Percentiles rank a stretch among this genome's conserved stretches.
phyloP scores from a whole-genome alignment of 2,329 filamentous ascomycete species.

The Fusarium cyanostomum region DNA sequence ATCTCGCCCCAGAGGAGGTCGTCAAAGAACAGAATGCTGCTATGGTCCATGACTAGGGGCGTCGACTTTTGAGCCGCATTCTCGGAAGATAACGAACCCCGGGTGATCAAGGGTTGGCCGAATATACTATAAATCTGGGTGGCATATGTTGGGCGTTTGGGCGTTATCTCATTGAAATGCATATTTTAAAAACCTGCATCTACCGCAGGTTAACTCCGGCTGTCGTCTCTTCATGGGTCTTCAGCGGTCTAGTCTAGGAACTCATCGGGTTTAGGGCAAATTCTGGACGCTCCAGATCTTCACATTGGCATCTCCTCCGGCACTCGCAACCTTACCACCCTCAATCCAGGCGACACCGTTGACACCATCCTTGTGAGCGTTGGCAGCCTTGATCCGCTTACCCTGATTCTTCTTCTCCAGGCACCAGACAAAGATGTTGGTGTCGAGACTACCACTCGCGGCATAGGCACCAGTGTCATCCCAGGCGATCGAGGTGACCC shows the following conservation, averaged over 20 bases:
- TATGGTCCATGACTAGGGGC: slow-evolving; percentile 53
- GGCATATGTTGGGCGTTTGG: slow-evolving; percentile 24
- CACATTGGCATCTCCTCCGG: slow-evolving; percentile 87
- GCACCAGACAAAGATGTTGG: slow-evolving; percentile 93
- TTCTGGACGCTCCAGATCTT: slow-evolving; percentile 77
- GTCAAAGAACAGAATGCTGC: slow-evolving; percentile 49
- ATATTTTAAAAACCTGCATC: slow-evolving; percentile 21
- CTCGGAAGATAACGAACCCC: not conserved
- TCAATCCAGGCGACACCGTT: slow-evolving; percentile 85
- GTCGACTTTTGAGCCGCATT: slow-evolving; percentile 14
- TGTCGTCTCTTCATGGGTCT: slow-evolving; percentile 10
- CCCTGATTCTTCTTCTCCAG: slow-evolving; percentile 80
- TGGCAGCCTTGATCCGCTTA: slow-evolving; percentile 81
- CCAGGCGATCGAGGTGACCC: slow-evolving; percentile 74
- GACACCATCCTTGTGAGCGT: slow-evolving; percentile 96
- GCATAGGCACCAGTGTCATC: slow-evolving; percentile 79
- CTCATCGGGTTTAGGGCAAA: slow-evolving; percentile 42
- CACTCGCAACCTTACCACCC: slow-evolving; percentile 76
- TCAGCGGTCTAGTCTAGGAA: slow-evolving; percentile 18
- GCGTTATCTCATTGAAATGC: slow-evolving; percentile 10
- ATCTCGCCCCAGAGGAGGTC: slow-evolving; percentile 47
- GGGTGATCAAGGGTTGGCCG: not conserved
- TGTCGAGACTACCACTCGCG: slow-evolving; percentile 87
- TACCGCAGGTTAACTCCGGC: slow-evolving; percentile 11
- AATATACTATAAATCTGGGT: not conserved